A percentile compares a stretch with the other conserved stretches of the same genome.
Evolutionary conservation across 169 alveolate species (phyloP).

Genomic region (Eimeria praecox): DNA sequence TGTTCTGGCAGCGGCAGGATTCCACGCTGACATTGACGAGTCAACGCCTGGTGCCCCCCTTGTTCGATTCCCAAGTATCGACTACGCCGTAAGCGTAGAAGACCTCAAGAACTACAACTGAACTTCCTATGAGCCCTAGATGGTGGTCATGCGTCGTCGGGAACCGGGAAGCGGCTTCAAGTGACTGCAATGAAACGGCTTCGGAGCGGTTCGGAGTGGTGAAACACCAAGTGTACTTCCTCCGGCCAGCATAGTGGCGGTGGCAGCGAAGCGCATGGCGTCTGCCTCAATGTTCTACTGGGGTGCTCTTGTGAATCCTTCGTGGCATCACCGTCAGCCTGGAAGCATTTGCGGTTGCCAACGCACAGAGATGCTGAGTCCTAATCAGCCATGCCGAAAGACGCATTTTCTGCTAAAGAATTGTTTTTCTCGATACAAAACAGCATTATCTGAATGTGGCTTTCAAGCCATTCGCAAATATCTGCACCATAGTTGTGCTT

Average conservation of each 20-base stretch:
- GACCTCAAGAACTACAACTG: constrained; percentile 57
- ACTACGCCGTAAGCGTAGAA: constrained; percentile 63
- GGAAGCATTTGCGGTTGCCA: neutral
- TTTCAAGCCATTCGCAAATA: neutral
- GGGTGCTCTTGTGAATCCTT: neutral
- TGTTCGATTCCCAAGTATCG: constrained; percentile 70
- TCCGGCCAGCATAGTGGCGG: neutral
- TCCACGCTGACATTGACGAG: constrained; percentile 51
- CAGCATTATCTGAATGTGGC: neutral
- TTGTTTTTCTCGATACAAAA: neutral
- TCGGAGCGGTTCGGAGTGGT: constrained; percentile 14
- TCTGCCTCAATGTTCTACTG: neutral
- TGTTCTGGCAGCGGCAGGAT: constrained; percentile 57
- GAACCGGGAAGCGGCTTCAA: neutral
- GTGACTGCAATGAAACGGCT: neutral
- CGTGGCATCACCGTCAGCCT: neutral
- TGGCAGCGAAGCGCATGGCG: neutral
- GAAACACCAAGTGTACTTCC: constrained; percentile 8
- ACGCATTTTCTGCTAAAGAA: neutral
- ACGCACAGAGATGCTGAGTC: neutral
- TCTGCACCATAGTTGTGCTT: neutral
- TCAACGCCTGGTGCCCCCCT: constrained; percentile 44
- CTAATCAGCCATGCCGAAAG: neutral
- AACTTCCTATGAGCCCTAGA: neutral
- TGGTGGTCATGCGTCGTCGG: neutral